Conservation (phyloP, 1,139 yeast species). For the Maudiozyma humilis region DNA sequence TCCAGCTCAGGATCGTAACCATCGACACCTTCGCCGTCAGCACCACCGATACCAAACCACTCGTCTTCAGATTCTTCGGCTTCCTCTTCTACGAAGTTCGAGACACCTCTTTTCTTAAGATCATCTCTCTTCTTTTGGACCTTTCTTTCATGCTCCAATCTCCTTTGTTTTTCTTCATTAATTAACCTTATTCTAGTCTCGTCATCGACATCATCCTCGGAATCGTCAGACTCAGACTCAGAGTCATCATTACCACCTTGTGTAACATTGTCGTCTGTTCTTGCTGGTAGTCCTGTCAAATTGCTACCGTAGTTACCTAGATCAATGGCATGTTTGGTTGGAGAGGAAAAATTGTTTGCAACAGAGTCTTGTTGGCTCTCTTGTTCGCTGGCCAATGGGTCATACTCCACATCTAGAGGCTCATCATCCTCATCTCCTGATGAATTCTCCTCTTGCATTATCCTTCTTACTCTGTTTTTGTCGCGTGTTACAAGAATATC, state of each 20-base stretch:
- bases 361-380: no score
- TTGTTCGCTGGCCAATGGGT: no score
- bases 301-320: constrained; percentile 33
- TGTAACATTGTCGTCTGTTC: no score
- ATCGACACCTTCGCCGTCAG: constrained; percentile 62
- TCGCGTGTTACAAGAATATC: not conserved
- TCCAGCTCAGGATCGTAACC: constrained; percentile 71
- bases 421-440: constrained; percentile 3
- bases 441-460: not conserved
- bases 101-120: constrained; percentile 29
- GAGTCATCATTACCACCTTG: constrained; percentile 6
- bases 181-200: constrained; percentile 7
- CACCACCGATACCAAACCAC: constrained; percentile 86
- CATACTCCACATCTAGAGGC: no score
- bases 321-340: constrained; percentile 21
- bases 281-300: constrained; percentile 10
- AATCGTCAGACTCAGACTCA: no score
- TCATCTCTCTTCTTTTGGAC: constrained; percentile 13
- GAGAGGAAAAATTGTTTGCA: not conserved
- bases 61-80: constrained; percentile 97
- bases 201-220: constrained; percentile 10
- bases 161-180: constrained; percentile 13
- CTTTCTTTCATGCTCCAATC: constrained; percentile 26
- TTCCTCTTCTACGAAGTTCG: constrained; percentile 41
- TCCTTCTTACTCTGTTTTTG: not conserved